Base-by-base conservation (phyloP, 192 early-diverging fungal species). In the Entrophospora sp. region DNA sequence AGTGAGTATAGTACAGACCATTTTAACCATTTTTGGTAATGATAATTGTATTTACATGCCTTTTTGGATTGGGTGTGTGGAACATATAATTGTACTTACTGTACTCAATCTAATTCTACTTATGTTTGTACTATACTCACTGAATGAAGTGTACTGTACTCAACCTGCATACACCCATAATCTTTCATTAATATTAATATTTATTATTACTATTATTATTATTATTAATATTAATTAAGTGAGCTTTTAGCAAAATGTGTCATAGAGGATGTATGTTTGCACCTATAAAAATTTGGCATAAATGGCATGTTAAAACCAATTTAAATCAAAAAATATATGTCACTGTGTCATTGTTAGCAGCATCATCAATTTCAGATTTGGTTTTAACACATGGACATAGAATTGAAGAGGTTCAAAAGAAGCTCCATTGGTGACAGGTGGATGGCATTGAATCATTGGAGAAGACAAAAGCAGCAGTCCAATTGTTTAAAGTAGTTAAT, bases 221-320 rank as follows among this genome's bases (percentile, higher is more conserved):
- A 14, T 30, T 30, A 4, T 44, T 44, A 9, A 30, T 30, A 40
- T 31, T 45, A 25, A 18, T 25, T 65, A 65, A 71, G 93, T n/a
- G 92, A 69, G 95, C 95, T 74, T 98, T 97, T 84, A 95, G 96
- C 75, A 98, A 98, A 89, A 97, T 96, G 96, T 95, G 92, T 80
- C 92, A 95, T 80, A 92, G 92, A 71, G 95, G 96, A 79, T 89
- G 94, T 68, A 98, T 98, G 96, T 98, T 96, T 75, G 94, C 96
- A 66, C 96, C 96, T 53, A 99, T 92, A 85, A 99, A 99, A 88
- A 87, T 89, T 80, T 98, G 92, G 93, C 86, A 95, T 82, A 96
- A 95, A 87, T 98, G 96, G 95, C 95, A 97, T 86, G 83, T 97
- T 70, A 95, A 95, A 87, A 93, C 90, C 79, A 95, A 95, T 92